Conservation (phyloP, 1,284 basidiomycete genomes). For the Ustilago crameri region DNA sequence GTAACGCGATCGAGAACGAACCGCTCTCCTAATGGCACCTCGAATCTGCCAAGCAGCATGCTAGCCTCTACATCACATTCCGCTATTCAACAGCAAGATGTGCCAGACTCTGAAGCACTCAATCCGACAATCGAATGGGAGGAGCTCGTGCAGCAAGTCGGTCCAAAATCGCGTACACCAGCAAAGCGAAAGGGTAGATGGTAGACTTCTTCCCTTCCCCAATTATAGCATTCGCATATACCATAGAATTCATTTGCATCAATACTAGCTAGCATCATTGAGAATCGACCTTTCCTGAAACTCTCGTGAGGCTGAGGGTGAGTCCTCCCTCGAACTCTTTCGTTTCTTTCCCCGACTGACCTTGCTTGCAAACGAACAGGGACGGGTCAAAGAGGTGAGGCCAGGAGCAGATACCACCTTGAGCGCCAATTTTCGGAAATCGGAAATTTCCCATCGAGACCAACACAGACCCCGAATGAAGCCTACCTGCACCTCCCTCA, state of each 20-base stretch:
- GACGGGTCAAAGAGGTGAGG: background rate
- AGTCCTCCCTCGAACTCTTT: no score
- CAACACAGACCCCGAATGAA: conserved; percentile 13
- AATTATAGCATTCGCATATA: conserved; percentile 5
- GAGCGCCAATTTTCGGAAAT: conserved; percentile 2
- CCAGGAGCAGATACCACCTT: no score
- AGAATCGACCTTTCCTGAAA: no score
- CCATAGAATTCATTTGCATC: conserved; percentile 5
- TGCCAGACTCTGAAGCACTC: conserved; percentile 7
- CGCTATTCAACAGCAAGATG: background rate
- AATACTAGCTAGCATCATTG: no score
- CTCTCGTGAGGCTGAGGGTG: no score
- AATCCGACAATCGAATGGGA: conserved; percentile 36
- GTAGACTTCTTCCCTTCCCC: conserved; percentile 6
- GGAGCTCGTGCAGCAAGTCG: conserved; percentile 23
- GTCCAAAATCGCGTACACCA: background rate
- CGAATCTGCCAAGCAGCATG: background rate
- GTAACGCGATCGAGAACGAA: background rate
- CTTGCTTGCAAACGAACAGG: background rate
- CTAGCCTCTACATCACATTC: background rate
- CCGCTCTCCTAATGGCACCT: background rate
- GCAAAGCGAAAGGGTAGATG: conserved; percentile 16
- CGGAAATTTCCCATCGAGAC: conserved; percentile 1
- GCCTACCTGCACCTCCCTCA: background rate
- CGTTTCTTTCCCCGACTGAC: no score